These are phyloP conservation scores for Auricularia heimuer DNA, from an alignment of 768 basidiomycete genomes.

Conservation along the genomic window DNA sequence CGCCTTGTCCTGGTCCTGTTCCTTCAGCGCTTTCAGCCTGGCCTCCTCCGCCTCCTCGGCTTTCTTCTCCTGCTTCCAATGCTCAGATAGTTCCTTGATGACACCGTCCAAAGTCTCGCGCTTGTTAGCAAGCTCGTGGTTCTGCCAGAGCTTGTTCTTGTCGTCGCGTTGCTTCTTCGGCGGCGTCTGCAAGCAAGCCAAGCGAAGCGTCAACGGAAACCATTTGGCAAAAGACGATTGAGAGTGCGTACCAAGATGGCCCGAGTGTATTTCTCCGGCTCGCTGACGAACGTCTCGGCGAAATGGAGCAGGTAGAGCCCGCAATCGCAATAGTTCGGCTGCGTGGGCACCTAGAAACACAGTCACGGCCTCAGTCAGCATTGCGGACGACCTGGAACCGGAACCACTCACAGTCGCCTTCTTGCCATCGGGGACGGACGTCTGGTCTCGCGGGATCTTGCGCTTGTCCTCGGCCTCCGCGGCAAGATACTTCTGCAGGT, in stretches of 20 bases:
- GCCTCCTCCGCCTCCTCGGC: conserved; percentile 26
- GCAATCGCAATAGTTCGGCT: conserved; percentile 87
- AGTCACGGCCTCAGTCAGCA: neutral
- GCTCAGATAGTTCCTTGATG: conserved; percentile 37
- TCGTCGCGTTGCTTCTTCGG: conserved; percentile 6
- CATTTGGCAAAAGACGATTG: neutral
- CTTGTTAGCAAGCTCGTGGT: conserved; percentile 10
- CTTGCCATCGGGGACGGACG: conserved; percentile 35
- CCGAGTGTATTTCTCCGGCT: conserved; percentile 42
- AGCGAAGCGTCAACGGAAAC: neutral
- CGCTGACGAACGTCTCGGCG: conserved; percentile 60
- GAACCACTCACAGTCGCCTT: conserved; percentile 38
- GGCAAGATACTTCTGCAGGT: conserved; percentile 56
- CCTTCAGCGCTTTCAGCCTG: conserved; percentile 19
- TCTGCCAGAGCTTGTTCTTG: conserved; percentile 10
- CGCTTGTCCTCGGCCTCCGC: conserved; percentile 73
- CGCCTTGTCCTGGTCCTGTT: conserved; percentile 18
- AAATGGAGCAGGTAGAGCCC: conserved; percentile 89
- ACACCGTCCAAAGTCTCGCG: conserved; percentile 16
- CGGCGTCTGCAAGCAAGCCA: neutral
- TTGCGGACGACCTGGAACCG: neutral
- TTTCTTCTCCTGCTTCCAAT: conserved; percentile 33
- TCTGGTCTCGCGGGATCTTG: conserved; percentile 20
- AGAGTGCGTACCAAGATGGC: conserved; percentile 31
- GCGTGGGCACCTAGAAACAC: conserved; percentile 61